phyloP scores from a whole-genome alignment of 768 basidiomycete species.

The Hortiboletus flavorubellus region DNA sequence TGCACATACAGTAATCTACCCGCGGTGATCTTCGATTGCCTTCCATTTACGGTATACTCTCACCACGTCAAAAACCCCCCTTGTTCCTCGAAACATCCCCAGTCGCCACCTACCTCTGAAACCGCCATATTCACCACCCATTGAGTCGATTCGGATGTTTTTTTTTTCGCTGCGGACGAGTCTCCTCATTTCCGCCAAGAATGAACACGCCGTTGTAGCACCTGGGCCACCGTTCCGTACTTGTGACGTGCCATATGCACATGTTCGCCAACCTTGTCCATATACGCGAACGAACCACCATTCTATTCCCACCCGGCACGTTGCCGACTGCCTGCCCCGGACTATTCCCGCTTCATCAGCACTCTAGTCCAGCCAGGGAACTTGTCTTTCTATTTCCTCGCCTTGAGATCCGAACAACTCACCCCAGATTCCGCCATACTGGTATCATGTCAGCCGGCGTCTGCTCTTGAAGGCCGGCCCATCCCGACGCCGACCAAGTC shows the following conservation, averaged over 20 bases:
- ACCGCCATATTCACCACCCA: background rate
- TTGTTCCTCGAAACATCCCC: constrained; percentile 9
- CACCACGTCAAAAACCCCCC: background rate
- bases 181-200: constrained; percentile 17
- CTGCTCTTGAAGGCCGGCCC: background rate
- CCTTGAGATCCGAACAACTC: constrained; percentile 10
- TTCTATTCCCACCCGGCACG: constrained; percentile 13
- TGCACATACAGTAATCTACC: constrained; percentile 5
- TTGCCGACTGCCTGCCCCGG: constrained; percentile 9
- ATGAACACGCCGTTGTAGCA: constrained; percentile 14
- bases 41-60: constrained; percentile 13
- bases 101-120: background rate
- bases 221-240: constrained; percentile 3
- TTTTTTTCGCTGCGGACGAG: background rate
- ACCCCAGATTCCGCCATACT: background rate
- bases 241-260: constrained; percentile 12
- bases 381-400: background rate
- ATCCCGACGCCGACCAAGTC: background rate
- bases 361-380: constrained; percentile 7
- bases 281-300: constrained; percentile 9
- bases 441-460: constrained; percentile 12
- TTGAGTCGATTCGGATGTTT: too few relatives aligned
- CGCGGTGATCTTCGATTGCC: constrained; percentile 20
- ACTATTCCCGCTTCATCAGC: constrained; percentile 13
- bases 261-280: constrained; percentile 10